These are phyloP conservation scores for Bauhinia variegata DNA, from an alignment of 306 rosid species.

Conservation along the genomic window DNA sequence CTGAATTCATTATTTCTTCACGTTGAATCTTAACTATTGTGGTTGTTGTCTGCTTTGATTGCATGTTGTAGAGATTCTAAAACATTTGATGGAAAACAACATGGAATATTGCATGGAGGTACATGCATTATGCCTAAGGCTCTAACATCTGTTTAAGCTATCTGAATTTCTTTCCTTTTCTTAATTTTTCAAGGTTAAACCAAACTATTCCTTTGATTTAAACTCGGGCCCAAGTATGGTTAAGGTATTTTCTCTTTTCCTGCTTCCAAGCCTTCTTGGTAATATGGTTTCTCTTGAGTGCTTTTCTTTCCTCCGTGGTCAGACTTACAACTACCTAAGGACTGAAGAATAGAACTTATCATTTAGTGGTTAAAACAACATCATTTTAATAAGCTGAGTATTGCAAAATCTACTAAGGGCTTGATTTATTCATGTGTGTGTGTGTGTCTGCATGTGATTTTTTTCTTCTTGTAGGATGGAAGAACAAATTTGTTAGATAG, in stretches of 20 bases:
- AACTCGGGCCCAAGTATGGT: slow-evolving; percentile 33
- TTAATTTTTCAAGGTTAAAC: slow-evolving; percentile 44
- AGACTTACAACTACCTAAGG: slow-evolving; percentile 13
- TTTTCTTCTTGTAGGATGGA: no score
- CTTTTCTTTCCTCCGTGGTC: slow-evolving; percentile 15
- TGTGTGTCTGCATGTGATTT: no score
- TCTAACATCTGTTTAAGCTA: slow-evolving; percentile 12
- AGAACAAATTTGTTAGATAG: no score
- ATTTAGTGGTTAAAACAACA: neutral
- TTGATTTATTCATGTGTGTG: no score
- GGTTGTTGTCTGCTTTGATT: slow-evolving; percentile 53
- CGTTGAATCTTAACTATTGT: slow-evolving; percentile 26
- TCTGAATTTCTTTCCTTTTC: slow-evolving; percentile 33
- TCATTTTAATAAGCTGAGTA: no score
- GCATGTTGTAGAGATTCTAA: slow-evolving; percentile 58
- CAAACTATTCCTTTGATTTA: slow-evolving; percentile 36
- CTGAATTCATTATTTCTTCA: slow-evolving; percentile 22
- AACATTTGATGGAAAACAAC: slow-evolving; percentile 61
- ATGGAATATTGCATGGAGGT: slow-evolving; percentile 86
- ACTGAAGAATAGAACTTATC: slow-evolving; percentile 19
- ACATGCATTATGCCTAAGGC: slow-evolving; percentile 16
- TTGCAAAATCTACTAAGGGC: no score
- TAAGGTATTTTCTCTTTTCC: slow-evolving; percentile 30
- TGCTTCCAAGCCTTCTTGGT: neutral
- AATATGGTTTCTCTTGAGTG: slow-evolving; percentile 10